Conservation (phyloP, 2,329 filamentous ascomycete genomes). For the Sclerotinia minor region DNA sequence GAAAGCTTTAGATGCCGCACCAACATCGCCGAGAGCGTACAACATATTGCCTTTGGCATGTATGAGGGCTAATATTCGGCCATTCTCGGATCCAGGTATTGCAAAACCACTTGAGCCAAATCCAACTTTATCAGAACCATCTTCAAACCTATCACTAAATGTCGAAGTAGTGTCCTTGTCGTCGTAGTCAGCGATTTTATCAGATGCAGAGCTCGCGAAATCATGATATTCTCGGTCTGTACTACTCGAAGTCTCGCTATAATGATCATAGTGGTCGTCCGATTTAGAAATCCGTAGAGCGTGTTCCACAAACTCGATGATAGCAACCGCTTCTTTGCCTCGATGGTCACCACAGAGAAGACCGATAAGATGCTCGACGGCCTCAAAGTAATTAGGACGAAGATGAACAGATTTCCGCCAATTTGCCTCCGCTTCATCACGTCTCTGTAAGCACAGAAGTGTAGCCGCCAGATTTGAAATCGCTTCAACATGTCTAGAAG, state of each 20-base stretch:
- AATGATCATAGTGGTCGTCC: conserved; percentile 53
- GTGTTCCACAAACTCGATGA: conserved; percentile 82
- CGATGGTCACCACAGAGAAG: conserved; percentile 80
- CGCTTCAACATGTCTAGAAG: conserved; percentile 72
- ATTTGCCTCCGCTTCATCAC: conserved; percentile 78
- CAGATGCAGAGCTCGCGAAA: conserved; percentile 35
- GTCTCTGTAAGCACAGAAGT: conserved; percentile 77
- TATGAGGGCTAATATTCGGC: conserved; percentile 86
- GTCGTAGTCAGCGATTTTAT: conserved; percentile 39
- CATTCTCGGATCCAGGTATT: conserved; percentile 84
- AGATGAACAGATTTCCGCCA: conserved; percentile 84
- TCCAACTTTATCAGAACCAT: conserved; percentile 41
- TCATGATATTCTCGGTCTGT: conserved; percentile 40
- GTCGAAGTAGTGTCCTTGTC: conserved; percentile 33
- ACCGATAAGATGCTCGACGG: conserved; percentile 90
- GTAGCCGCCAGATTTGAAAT: conserved; percentile 92
- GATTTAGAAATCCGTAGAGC: conserved; percentile 57
- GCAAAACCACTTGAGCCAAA: conserved; percentile 82
- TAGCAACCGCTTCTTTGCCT: conserved; percentile 78
- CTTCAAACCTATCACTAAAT: conserved; percentile 28
- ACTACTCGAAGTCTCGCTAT: conserved; percentile 61
- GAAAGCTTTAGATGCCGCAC: conserved; percentile 80
- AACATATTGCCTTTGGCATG: conserved; percentile 99
- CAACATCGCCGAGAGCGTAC: conserved; percentile 82
- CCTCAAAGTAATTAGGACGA: conserved; percentile 87